Evolutionary conservation across 2,329 filamentous ascomycete genomes (phyloP).

Genomic region (Daldinia sp.): DNA sequence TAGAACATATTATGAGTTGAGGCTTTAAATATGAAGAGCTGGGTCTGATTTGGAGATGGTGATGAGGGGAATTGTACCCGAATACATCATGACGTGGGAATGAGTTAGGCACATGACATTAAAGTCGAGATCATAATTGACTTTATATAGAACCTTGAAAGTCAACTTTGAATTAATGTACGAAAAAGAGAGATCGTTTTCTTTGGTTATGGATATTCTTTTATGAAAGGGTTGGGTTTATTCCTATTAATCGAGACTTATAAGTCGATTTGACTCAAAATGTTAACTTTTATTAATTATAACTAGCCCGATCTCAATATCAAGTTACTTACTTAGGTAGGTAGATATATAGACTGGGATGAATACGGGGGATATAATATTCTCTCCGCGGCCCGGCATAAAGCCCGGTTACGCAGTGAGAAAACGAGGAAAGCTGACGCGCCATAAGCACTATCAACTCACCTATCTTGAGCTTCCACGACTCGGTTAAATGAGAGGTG

Average conservation of each 20-base stretch:
- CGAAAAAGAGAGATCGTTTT: not conserved
- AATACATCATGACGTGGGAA: slow-evolving; percentile 21
- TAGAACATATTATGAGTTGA: not conserved
- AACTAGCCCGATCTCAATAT: too few species aligned
- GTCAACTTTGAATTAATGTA: not conserved
- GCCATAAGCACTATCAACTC: slow-evolving; percentile 9
- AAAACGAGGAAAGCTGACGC: slow-evolving; percentile 40
- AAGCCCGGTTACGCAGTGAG: slow-evolving; percentile 42
- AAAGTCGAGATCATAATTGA: not conserved
- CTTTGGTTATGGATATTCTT: too few species aligned
- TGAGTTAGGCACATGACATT: slow-evolving; percentile 13
- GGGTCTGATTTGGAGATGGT: not conserved
- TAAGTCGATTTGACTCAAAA: too few species aligned
- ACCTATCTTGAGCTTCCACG: not conserved
- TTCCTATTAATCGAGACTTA: not conserved
- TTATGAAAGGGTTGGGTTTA: not conserved
- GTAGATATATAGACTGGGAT: not conserved
- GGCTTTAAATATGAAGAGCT: not conserved
- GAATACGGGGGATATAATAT: too few species aligned
- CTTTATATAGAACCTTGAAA: not conserved
- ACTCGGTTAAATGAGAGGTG: slow-evolving; percentile 1
- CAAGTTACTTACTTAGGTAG: not conserved
- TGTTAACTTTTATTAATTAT: not conserved
- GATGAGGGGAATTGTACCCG: not conserved
- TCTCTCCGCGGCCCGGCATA: slow-evolving; percentile 41